Base-by-base conservation (phyloP, 2,329 filamentous ascomycete genomes). In the Parasarocladium wereldwijsianum region DNA sequence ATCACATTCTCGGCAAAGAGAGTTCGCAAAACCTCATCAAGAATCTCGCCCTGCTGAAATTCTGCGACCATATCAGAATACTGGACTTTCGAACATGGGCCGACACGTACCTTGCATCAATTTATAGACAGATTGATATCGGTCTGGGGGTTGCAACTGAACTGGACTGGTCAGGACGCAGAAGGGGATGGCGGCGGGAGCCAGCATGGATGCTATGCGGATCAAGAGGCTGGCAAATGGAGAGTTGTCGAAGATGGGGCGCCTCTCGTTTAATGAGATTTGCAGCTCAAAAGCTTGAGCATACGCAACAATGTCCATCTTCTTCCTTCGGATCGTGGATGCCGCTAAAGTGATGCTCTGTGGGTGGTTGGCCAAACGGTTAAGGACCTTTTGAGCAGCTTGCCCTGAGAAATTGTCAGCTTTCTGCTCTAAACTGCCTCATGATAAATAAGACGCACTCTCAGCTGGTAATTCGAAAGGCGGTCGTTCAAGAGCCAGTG, bases 171-270 rank as follows among this genome's bases (percentile, higher is more conserved):
- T n/a, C n/a, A n/a, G n/a, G n/a, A n/a, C n/a, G n/a, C n/a, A n/a
- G n/a, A n/a, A n/a, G n/a, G n/a, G n/a, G 26, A 45, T 42, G 7
- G 34, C 34, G 3, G 38, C 37, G 3, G 30, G 29, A 2, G 42
- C 41, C n/a, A 45, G 35, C 42, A 45, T 43, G 8, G 41, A 33
- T 29, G 42, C 44, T 24, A 43, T 37, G n/a, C 38, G 36, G 17
- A 44, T 27, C 11, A 45, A 32, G 7, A 36, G 38, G 21, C 36
- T 35, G 7, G 41, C 41, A 4, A 42, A 32, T 3, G 42, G 41
- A 6, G 40, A 44, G 21, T 43, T 41, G 22, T 43, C 34, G 17
- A 45, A 37, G 4, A 38, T 38, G 7, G 43, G 41, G 2, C 42
- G 38, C 8, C 38, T 24, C 10, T 39, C 12, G 5, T 28, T 33